A percentile compares a stretch with the other conserved stretches of the same genome.
Conservation (phyloP, 352 stramenopile species). For the Peronosclerospora sorghi region DNA sequence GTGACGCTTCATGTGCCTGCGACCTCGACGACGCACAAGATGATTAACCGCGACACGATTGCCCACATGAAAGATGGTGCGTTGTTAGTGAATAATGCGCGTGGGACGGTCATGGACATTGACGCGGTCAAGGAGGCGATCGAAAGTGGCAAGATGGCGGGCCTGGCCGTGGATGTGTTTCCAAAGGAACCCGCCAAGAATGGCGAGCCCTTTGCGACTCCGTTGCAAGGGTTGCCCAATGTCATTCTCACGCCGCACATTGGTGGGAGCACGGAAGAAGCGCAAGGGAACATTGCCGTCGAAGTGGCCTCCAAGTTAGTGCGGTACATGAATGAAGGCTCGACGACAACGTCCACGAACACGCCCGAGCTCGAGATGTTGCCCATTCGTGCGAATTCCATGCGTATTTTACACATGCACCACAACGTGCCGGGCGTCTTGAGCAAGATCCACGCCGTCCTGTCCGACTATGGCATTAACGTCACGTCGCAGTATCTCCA, state of each 20-base stretch:
- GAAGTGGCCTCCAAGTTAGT: constrained; percentile 74
- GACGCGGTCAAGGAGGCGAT: constrained; percentile 87
- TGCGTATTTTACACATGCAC: constrained; percentile 82
- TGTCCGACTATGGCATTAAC: constrained; percentile 79
- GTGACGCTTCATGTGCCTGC: constrained; percentile 94
- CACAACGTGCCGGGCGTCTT: constrained; percentile 78
- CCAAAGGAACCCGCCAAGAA: constrained; percentile 82
- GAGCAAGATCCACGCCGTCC: constrained; percentile 77
- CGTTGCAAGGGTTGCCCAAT: constrained; percentile 86
- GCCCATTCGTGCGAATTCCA: constrained; percentile 58
- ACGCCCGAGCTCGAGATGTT: constrained; percentile 75
- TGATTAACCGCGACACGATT: constrained; percentile 86
- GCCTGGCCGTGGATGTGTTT: constrained; percentile 85
- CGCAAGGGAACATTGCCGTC: constrained; percentile 87
- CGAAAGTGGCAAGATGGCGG: constrained; percentile 69
- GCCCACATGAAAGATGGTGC: constrained; percentile 87
- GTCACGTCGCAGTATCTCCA: constrained; percentile 80
- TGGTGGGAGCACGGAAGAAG: constrained; percentile 92
- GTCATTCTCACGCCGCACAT: constrained; percentile 93
- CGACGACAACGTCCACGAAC: constrained; percentile 70
- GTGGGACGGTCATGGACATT: constrained; percentile 91
- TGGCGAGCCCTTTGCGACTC: constrained; percentile 71
- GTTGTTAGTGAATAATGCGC: constrained; percentile 92
- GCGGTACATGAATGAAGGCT: constrained; percentile 74
- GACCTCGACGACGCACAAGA: constrained; percentile 86